Conservation (phyloP, 139 green algal species). For the Pycnococcus provasolii region DNA sequence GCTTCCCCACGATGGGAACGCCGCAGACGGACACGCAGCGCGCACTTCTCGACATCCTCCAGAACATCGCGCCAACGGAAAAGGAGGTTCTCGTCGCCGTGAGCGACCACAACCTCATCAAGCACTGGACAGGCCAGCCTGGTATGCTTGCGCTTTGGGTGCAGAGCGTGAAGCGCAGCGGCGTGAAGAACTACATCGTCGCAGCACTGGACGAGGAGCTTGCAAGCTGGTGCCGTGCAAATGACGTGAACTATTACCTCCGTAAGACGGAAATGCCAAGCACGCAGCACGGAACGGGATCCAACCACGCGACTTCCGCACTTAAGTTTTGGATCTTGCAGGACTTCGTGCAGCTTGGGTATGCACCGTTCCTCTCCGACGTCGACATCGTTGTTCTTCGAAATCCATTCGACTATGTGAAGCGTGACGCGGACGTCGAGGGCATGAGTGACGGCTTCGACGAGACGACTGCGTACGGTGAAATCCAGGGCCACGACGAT, state of each 20-base stretch:
- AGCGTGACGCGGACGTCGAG: conserved; percentile 40
- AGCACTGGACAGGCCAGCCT: too few species aligned
- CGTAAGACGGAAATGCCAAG: too few species aligned
- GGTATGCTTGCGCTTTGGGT: conserved; percentile 24
- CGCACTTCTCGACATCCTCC: too few species aligned
- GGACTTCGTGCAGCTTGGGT: conserved; percentile 80
- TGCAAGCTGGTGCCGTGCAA: too few species aligned
- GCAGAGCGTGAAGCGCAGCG: conserved; percentile 36
- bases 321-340: conserved; percentile 75
- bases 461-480: conserved; percentile 66
- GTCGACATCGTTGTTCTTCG: conserved; percentile 81
- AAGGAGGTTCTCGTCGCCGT: too few species aligned
- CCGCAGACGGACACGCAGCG: too few species aligned
- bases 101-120: too few species aligned
- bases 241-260: too few species aligned
- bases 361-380: conserved; percentile 80
- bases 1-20: too few species aligned
- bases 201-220: conserved; percentile 69
- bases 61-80: too few species aligned
- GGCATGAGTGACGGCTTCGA: conserved; percentile 78
- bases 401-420: conserved; percentile 26
- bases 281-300: too few species aligned
- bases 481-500: conserved; percentile 77
- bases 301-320: conserved; percentile 41
- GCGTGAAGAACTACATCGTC: conserved; percentile 69